Evolutionary conservation across 169 alveolate genomes (phyloP).

Genomic region (Plasmodium fragile): DNA sequence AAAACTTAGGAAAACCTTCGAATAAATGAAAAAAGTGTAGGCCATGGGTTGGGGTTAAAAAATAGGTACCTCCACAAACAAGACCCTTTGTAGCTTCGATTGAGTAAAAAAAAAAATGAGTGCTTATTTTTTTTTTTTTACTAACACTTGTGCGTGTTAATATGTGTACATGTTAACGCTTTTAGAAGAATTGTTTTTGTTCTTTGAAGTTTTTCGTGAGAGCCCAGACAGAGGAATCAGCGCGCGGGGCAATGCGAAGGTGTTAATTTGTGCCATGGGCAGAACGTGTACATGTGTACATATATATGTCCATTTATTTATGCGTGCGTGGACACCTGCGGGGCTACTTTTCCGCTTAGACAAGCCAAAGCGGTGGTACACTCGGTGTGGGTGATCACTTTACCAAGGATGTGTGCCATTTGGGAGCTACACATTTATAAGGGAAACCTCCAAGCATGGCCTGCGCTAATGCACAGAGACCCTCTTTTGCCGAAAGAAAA

Average conservation of each 20-base stretch:
- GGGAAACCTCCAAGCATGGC: neutral
- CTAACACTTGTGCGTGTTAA: neutral
- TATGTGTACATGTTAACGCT: neutral
- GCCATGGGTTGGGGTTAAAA: neutral
- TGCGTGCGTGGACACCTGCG: neutral
- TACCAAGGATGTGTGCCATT: neutral
- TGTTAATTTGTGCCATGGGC: neutral
- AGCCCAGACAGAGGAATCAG: neutral
- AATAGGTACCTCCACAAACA: neutral
- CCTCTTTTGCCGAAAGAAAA: neutral
- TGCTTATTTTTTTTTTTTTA: neutral
- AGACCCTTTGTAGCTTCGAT: neutral
- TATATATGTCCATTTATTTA: neutral
- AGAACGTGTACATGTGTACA: neutral
- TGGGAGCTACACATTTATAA: neutral
- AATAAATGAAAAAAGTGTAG: neutral
- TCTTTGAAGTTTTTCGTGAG: neutral
- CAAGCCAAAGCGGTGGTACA: neutral
- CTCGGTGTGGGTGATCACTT: neutral
- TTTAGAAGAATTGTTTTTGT: neutral
- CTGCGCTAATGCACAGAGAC: neutral
- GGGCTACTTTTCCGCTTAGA: neutral
- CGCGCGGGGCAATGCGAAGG: neutral
- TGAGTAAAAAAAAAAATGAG: conserved; percentile 11
- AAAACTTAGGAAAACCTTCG: neutral